These are phyloP conservation scores for Plasmodium gonderi DNA, from an alignment of 169 alveolate genomes.

Conservation along the genomic window DNA sequence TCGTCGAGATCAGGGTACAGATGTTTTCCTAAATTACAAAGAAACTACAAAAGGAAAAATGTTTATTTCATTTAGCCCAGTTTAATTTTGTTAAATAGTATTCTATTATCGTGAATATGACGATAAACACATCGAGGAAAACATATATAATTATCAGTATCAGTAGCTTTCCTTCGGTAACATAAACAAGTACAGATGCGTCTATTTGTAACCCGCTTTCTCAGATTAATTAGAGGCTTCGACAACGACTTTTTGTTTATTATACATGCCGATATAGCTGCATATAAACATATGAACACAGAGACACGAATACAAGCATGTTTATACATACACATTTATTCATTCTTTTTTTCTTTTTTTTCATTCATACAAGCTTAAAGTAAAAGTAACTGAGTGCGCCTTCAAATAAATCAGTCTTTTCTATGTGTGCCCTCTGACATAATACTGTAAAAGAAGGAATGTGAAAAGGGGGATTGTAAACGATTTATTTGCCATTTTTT, in stretches of 20 bases:
- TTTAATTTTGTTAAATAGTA: neutral
- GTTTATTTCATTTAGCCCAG: neutral
- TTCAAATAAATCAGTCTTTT: neutral
- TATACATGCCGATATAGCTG: no score
- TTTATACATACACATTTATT: neutral
- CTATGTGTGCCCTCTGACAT: slow-evolving; percentile 1
- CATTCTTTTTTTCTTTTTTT: no score
- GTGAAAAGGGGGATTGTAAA: no score
- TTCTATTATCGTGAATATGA: neutral
- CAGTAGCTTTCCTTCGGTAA: neutral
- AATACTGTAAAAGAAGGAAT: slow-evolving; percentile 1
- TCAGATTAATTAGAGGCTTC: neutral
- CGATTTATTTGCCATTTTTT: neutral
- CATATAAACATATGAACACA: no score
- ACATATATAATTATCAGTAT: neutral
- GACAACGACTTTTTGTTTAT: neutral
- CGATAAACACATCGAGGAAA: neutral
- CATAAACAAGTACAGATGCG: neutral
- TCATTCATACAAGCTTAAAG: slow-evolving; percentile 42
- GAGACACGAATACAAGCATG: neutral
- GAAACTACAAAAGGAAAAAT: slow-evolving; percentile 20
- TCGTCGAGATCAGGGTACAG: slow-evolving; percentile 41
- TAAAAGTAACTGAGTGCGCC: slow-evolving; percentile 55
- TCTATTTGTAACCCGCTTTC: neutral
- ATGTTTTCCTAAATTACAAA: slow-evolving; percentile 23